phyloP scores from a whole-genome alignment of 2,329 filamentous ascomycete genomes.

The Aspergillus fijiensis region DNA sequence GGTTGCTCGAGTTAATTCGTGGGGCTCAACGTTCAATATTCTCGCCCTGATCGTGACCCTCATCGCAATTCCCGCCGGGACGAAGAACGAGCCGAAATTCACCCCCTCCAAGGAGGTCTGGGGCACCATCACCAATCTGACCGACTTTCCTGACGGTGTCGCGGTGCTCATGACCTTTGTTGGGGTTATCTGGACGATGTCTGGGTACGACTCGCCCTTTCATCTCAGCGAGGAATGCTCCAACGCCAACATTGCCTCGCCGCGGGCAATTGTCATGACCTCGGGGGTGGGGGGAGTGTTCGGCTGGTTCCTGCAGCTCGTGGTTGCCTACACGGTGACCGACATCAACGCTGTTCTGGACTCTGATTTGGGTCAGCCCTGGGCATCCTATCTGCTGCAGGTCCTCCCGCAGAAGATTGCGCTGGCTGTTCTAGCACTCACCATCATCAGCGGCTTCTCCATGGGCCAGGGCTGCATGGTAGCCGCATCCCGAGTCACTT shows the following conservation, averaged over 20 bases:
- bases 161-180: slow-evolving; percentile 71
- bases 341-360: slow-evolving; percentile 60
- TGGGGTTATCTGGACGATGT: slow-evolving; percentile 68
- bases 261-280: slow-evolving; percentile 70
- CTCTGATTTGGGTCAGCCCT: slow-evolving; percentile 66
- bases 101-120: slow-evolving; percentile 60
- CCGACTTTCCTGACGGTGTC: slow-evolving; percentile 66
- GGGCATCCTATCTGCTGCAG: slow-evolving; percentile 68
- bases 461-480: slow-evolving; percentile 76
- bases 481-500: slow-evolving; percentile 65
- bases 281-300: slow-evolving; percentile 64
- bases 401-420: slow-evolving; percentile 61
- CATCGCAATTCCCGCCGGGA: slow-evolving; percentile 66
- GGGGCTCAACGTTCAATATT: slow-evolving; percentile 70
- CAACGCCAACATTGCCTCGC: slow-evolving; percentile 68
- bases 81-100: slow-evolving; percentile 59
- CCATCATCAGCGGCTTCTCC: slow-evolving; percentile 67
- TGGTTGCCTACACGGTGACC: slow-evolving; percentile 70
- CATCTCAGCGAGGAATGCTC: slow-evolving; percentile 74
- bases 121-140: slow-evolving; percentile 64
- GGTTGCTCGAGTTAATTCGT: slow-evolving; percentile 69
- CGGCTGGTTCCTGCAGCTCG: slow-evolving; percentile 72
- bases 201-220: slow-evolving; percentile 67
- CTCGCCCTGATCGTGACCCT: slow-evolving; percentile 64
- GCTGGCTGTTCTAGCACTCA: slow-evolving; percentile 63